A percentile compares a stretch with the other conserved stretches of the same genome.
Conservation (phyloP, 208 protist genomes). For the Wallacemonas sp. region DNA sequence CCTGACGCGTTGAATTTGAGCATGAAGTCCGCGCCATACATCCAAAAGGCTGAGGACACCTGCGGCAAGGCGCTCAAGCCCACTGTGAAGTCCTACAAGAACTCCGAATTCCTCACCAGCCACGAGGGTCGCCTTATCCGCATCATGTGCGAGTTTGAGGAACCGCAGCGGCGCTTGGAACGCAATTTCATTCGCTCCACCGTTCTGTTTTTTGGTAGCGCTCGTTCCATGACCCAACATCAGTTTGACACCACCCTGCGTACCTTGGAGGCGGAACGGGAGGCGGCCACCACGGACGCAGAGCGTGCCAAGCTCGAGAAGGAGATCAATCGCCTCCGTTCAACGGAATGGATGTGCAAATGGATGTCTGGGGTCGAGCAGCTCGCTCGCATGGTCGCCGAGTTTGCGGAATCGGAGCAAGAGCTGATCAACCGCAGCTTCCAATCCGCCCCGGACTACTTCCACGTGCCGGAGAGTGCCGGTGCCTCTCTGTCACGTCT, state of each 20-base stretch:
- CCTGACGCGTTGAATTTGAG: slow-evolving; percentile 15
- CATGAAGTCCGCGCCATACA: slow-evolving; percentile 56
- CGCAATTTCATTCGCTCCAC: slow-evolving; percentile 77
- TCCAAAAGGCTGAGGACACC: slow-evolving; percentile 66
- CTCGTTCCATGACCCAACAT: slow-evolving; percentile 75
- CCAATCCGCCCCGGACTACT: slow-evolving; percentile 77
- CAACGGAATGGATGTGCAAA: slow-evolving; percentile 91
- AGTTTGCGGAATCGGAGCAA: slow-evolving; percentile 51
- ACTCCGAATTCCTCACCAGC: slow-evolving; percentile 72
- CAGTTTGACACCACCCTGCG: slow-evolving; percentile 63
- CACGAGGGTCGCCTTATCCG: slow-evolving; percentile 81
- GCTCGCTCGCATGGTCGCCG: slow-evolving; percentile 61
- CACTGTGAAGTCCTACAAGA: slow-evolving; percentile 91
- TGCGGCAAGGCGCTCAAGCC: slow-evolving; percentile 46
- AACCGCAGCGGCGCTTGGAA: slow-evolving; percentile 74
- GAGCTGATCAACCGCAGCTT: slow-evolving; percentile 60
- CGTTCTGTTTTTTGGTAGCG: slow-evolving; percentile 93
- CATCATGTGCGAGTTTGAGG: slow-evolving; percentile 93
- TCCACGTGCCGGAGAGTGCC: slow-evolving; percentile 25
- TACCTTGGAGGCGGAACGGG: slow-evolving; percentile 24
- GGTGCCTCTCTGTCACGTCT: slow-evolving; percentile 19
- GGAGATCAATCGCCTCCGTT: slow-evolving; percentile 61
- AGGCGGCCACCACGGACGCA: slow-evolving; percentile 18
- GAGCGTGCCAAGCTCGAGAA: slow-evolving; percentile 18
- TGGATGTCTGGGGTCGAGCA: slow-evolving; percentile 79